phyloP scores from a whole-genome alignment of 441 rosid genomes.

The Viola pubescens region DNA sequence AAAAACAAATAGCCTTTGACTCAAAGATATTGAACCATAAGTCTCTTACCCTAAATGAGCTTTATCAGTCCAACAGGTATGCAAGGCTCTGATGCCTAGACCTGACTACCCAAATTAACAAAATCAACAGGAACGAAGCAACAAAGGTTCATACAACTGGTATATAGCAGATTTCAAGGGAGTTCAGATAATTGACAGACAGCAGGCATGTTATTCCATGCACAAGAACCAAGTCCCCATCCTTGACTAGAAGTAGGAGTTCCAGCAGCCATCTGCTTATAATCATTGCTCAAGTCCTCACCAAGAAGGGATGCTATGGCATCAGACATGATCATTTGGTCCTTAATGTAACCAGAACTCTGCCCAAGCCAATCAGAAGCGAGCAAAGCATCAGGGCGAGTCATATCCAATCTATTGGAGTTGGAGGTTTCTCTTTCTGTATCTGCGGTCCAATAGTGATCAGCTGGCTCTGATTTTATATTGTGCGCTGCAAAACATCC shows the following conservation, averaged over 20 bases:
- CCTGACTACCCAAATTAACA: constrained; percentile 19
- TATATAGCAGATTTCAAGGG: constrained; percentile 34
- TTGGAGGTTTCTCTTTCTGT: constrained; percentile 30
- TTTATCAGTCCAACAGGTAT: constrained; percentile 18
- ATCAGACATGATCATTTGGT: constrained; percentile 45
- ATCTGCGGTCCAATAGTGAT: constrained; percentile 42
- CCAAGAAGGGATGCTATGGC: constrained; percentile 64
- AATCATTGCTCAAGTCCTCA: constrained; percentile 58
- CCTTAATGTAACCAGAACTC: constrained; percentile 43
- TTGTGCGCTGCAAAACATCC: constrained; percentile 25
- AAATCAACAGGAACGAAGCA: constrained; percentile 22
- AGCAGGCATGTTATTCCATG: constrained; percentile 87
- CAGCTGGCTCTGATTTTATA: constrained; percentile 47
- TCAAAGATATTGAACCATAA: constrained; percentile 16
- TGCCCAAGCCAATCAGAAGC: constrained; percentile 74
- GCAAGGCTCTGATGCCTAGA: not conserved
- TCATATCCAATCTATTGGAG: constrained; percentile 25
- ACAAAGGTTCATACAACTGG: constrained; percentile 18
- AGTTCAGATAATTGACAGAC: constrained; percentile 71
- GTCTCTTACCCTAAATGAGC: constrained; percentile 18
- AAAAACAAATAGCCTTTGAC: constrained; percentile 22
- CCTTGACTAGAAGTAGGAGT: constrained; percentile 45
- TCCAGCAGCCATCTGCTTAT: constrained; percentile 44
- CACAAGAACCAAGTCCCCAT: constrained; percentile 53
- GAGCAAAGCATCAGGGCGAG: constrained; percentile 56